Evolutionary conservation across 2,329 filamentous ascomycete genomes (phyloP), one percentile per base, ranked within the genome.

Genomic region (Diplocarpon mali): DNA sequence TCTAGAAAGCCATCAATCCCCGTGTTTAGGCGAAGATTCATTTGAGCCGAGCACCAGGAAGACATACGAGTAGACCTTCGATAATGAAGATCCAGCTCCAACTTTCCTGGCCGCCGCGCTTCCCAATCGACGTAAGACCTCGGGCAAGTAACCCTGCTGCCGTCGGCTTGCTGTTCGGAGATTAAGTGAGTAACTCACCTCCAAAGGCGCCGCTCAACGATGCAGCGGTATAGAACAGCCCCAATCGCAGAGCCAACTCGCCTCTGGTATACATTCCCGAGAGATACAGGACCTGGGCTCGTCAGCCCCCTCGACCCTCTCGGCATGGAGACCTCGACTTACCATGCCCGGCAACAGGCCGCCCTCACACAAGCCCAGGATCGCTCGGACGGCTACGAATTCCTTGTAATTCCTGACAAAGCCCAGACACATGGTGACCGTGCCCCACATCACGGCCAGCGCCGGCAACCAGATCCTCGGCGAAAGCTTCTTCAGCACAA

Each of bases 311-410:
- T 7, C 3, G 7, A 24, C 5, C n/a, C 31, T 6, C 5, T 9
- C 30, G n/a, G n/a, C 17, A 13, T n/a, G 1, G n/a, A 2, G 9
- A 13, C 1, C 7, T 14, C 12, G 8, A 7, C 61, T 42, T 54
- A 75, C 73, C 64, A 84, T 83, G 38, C 79, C 80, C 0, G 80
- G 80, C 2, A 83, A 62, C 30, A 84, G 61, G 0, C 79, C 80
- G 32, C 77, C 79, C 60, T 84, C 80, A 0, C 75, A 73, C 3
- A 78, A 53, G 8, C 80, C 80, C 5, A 84, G 65, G 28, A 84
- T 57, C 7, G 75, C 75, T 14, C 79, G 69, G 12, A 80, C 74
- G 7, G 70, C 72, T 2, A 77, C 67, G 44, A 84, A 81, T n/a
- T 73, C 70, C 3, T 68, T 64, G 43, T 56, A 57, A 20, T 57